phyloP scores from a whole-genome alignment of 495 filamentous ascomycete species.

The Aspergillus bertholletiae region DNA sequence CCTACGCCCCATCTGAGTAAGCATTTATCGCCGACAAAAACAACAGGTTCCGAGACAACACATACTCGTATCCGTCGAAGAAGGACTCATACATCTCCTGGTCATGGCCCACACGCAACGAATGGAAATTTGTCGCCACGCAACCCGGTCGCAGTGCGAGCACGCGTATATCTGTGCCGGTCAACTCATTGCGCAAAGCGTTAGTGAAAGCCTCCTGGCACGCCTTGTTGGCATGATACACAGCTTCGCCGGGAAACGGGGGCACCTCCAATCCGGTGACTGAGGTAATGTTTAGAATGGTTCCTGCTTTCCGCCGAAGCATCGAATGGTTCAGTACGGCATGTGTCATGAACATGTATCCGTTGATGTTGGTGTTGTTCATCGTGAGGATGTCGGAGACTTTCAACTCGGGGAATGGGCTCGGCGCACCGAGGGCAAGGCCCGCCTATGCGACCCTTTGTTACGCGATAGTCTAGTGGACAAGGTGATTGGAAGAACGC shows the following conservation, averaged over 20 bases:
- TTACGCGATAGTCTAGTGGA: not conserved
- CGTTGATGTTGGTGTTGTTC: slow-evolving; percentile 33
- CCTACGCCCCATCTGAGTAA: not conserved
- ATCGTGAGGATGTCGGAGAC: slow-evolving; percentile 25
- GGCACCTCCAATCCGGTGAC: slow-evolving; percentile 33
- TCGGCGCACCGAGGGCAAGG: slow-evolving; percentile 33
- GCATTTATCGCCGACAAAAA: not conserved
- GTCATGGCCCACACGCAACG: slow-evolving; percentile 30
- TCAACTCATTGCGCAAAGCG: slow-evolving; percentile 30
- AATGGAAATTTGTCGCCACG: slow-evolving; percentile 38
- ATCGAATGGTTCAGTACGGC: slow-evolving; percentile 30
- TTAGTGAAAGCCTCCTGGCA: slow-evolving; percentile 37
- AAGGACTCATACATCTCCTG: slow-evolving; percentile 26
- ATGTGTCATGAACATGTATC: slow-evolving; percentile 28
- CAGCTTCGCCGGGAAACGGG: slow-evolving; percentile 32
- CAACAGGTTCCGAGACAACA: not conserved
- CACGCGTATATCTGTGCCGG: slow-evolving; percentile 32
- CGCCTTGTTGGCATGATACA: slow-evolving; percentile 41
- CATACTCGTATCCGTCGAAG: slow-evolving; percentile 29
- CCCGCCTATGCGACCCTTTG: slow-evolving; percentile 19
- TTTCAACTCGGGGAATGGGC: slow-evolving; percentile 22
- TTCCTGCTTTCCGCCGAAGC: slow-evolving; percentile 23
- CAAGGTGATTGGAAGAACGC: not conserved
- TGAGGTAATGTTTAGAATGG: slow-evolving; percentile 36
- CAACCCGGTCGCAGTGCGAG: slow-evolving; percentile 33